Percentiles rank a stretch among this genome's conserved stretches.
These are phyloP conservation scores for Erysimum pusillum DNA, from an alignment of 441 rosid genomes.

Conservation along the genomic window DNA sequence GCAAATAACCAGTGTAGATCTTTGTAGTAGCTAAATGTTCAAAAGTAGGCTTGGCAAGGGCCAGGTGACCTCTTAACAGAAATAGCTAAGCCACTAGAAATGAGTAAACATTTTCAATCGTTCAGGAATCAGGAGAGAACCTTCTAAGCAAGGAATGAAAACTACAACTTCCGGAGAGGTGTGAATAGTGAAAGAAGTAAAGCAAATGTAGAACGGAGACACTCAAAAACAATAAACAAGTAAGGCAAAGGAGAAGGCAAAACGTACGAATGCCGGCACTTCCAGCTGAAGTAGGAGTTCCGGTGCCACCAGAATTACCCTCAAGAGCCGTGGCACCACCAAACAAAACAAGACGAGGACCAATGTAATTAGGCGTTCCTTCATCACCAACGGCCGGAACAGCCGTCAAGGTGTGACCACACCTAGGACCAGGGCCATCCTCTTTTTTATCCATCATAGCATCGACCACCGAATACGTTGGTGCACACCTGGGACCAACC, in stretches of 20 bases:
- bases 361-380: conserved; percentile 85
- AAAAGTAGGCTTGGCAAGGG: background rate
- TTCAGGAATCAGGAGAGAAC: background rate
- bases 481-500: conserved; percentile 91
- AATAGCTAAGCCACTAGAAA: background rate
- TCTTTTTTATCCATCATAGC: conserved; percentile 89
- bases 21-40: conserved; percentile 6
- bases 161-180: background rate
- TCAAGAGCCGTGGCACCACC: conserved; percentile 99
- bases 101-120: background rate
- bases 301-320: conserved; percentile 90
- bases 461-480: conserved; percentile 83
- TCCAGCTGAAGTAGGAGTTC: conserved; percentile 95
- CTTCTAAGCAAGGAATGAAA: conserved; percentile 7
- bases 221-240: conserved; percentile 26
- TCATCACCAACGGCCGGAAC: conserved; percentile 99
- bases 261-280: conserved; percentile 95
- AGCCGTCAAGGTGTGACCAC: conserved; percentile 95
- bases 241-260: conserved; percentile 28
- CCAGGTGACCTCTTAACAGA: background rate
- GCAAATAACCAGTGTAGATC: conserved; percentile 2
- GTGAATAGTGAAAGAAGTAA: background rate
- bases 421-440: conserved; percentile 97
- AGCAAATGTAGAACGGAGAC: background rate
- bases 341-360: conserved; percentile 93